Conservation (phyloP, 176 grass and related monocot genomes). For the Aegilops sharonensis region DNA sequence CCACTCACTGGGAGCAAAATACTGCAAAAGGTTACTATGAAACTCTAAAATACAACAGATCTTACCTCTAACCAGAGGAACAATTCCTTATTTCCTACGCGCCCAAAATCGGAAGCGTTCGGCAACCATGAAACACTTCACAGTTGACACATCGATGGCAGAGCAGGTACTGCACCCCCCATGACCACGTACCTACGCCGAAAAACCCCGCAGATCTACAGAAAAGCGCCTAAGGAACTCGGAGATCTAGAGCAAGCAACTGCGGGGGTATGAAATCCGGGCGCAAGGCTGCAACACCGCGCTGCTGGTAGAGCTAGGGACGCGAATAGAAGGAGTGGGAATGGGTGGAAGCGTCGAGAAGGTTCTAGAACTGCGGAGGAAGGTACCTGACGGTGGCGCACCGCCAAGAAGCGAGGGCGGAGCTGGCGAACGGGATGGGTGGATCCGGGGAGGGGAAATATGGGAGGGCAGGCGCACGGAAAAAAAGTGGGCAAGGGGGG, state of each 20-base stretch:
- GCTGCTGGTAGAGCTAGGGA: neutral
- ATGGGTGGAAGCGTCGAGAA: neutral
- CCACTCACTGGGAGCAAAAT: neutral
- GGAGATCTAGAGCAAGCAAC: conserved; percentile 25
- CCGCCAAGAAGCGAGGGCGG: neutral
- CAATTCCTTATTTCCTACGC: neutral
- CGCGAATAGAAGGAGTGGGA: no score
- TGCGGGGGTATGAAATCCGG: neutral
- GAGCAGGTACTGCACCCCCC: neutral
- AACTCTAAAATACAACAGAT: neutral
- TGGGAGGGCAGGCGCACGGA: neutral
- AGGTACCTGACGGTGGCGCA: conserved; percentile 8
- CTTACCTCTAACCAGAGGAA: neutral
- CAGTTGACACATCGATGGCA: neutral
- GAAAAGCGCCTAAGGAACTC: neutral
- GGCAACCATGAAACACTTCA: neutral
- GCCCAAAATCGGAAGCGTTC: neutral
- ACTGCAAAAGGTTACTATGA: neutral
- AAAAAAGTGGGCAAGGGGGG: neutral
- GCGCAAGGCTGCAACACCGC: neutral
- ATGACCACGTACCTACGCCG: neutral
- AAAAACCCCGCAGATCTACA: neutral
- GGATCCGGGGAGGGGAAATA: neutral
- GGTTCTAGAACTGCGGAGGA: neutral
- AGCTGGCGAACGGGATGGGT: conserved; percentile 3